phyloP scores from a whole-genome alignment of 495 filamentous ascomycete genomes.

The Parachaetomium inaequale region DNA sequence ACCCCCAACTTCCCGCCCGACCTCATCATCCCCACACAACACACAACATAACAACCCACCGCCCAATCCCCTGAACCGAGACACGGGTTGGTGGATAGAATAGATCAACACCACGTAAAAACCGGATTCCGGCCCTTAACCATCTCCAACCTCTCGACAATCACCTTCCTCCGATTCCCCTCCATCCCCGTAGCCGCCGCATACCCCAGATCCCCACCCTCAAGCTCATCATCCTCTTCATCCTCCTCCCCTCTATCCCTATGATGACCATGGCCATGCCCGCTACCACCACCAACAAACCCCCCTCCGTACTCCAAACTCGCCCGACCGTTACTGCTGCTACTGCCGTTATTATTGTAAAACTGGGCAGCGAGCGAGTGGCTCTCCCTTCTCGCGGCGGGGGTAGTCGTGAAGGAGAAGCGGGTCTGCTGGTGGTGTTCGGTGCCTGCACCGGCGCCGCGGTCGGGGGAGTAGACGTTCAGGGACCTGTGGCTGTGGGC shows the following conservation, averaged over 20 bases:
- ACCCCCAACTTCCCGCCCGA: neutral
- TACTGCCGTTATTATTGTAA: slow-evolving; percentile 24
- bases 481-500: slow-evolving; percentile 34
- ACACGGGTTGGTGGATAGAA: neutral
- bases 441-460: slow-evolving; percentile 9
- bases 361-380: slow-evolving; percentile 45
- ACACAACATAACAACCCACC: too few relatives aligned
- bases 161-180: slow-evolving; percentile 82
- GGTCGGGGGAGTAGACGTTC: slow-evolving; percentile 44
- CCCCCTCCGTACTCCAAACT: slow-evolving; percentile 20
- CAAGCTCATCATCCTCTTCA: slow-evolving; percentile 55
- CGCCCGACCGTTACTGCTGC: slow-evolving; percentile 11
- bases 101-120: slow-evolving; percentile 87
- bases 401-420: slow-evolving; percentile 43
- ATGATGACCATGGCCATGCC: neutral
- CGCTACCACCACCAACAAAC: neutral
- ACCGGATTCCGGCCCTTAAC: slow-evolving; percentile 94
- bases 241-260: slow-evolving; percentile 52
- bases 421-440: slow-evolving; percentile 29
- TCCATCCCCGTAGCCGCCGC: slow-evolving; percentile 92
- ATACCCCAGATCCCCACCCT: slow-evolving; percentile 93
- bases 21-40: too few relatives aligned
- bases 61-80: neutral
- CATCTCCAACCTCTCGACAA: slow-evolving; percentile 91
- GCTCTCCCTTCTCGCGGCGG: slow-evolving; percentile 34